Base-by-base conservation (phyloP, 176 grass and related monocot species). In the Avena atlantica region DNA sequence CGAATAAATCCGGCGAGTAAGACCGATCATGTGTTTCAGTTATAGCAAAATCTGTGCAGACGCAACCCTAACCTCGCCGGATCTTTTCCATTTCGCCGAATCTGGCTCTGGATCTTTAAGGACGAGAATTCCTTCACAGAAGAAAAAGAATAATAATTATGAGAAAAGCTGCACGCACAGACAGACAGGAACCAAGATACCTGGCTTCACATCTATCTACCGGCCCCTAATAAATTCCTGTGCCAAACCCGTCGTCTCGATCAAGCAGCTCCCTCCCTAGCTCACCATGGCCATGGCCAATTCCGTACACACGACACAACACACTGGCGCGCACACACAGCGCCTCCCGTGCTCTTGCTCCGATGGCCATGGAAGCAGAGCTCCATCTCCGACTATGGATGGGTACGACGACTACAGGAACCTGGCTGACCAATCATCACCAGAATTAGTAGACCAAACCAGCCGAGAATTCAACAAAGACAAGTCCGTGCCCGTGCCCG, bases 111-210 rank as follows among this genome's bases (percentile, higher is more conserved):
- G 45, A 48, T 48, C 45, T 48, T 48, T 48, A 48, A 48, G 45
- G 45, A 48, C 45, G 45, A 48, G 7, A 48, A 48, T 48, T 48
- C 9, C 45, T 10, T 48, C 45, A 11, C 9, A 48, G 9, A 24
- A 29, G 24, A 65, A 27, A 14, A 65, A 42, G 40, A 61, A 14
- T 11, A 61, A 61, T 12, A 61, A 11, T n/a, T 9, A 61, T n/a
- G 59, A 61, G 59, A 27, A 65, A 27, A 65, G 62, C 62, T 65
- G 62, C 62, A 29, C 62, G 62, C 62, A 65, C 62, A 4, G 62
- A 65, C 62, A 4, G 62, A 7, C 45, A 48, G 44, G 44, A 47
- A 47, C 44, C 24, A 40, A 69, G 15, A 8, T 3, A 9, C 16
- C 8, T 29, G 27, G 27, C 27, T 70, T 40, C 60, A 12, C 62